Evolutionary conservation across 2,329 filamentous ascomycete species (phyloP).

Genomic region (Macrophomina phaseolina): DNA sequence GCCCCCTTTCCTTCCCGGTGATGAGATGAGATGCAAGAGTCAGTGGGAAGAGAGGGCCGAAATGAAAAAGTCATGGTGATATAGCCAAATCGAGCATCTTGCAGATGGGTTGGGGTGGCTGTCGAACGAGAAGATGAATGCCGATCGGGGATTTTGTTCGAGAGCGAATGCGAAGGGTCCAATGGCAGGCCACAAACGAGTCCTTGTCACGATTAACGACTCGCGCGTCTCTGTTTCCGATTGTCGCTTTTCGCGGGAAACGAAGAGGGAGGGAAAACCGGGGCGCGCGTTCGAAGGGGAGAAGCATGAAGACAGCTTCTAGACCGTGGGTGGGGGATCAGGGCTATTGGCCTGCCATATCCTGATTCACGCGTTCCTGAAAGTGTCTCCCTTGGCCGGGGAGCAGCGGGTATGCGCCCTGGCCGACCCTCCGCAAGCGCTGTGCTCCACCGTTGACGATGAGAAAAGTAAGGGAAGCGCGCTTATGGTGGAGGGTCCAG

Average conservation of each 20-base stretch:
- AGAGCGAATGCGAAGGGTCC: slow-evolving; percentile 11
- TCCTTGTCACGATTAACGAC: slow-evolving; percentile 1
- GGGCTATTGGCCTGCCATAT: neutral
- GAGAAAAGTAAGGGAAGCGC: neutral
- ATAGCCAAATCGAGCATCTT: slow-evolving; percentile 15
- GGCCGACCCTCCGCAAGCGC: slow-evolving; percentile 20
- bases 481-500: neutral
- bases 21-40: neutral
- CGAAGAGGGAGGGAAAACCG: neutral
- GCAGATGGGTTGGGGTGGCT: neutral
- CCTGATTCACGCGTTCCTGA: neutral
- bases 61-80: neutral
- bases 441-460: slow-evolving; percentile 10
- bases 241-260: neutral
- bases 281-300: neutral
- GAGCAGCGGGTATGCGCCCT: neutral
- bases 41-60: neutral
- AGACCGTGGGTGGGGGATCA: neutral
- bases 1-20: neutral
- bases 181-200: neutral
- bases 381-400: neutral
- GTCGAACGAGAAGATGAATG: slow-evolving; percentile 1
- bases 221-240: neutral
- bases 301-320: neutral
- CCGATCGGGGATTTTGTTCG: slow-evolving; percentile 1